phyloP scores from a whole-genome alignment of 306 rosid species.

The Trifolium pratense region DNA sequence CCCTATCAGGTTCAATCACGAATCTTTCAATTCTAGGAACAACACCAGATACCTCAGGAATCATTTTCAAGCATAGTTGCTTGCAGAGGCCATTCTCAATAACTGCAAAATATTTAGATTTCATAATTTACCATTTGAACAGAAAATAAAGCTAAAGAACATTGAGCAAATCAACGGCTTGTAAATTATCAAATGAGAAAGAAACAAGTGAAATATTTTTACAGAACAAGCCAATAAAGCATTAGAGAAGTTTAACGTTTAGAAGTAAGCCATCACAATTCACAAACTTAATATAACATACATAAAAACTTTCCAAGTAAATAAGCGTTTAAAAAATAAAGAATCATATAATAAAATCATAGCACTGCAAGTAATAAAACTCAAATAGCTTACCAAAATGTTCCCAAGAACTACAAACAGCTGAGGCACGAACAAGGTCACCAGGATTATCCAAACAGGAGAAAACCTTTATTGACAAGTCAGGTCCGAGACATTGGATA shows the following conservation, averaged over 20 bases:
- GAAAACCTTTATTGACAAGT: constrained; percentile 58
- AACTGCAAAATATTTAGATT: constrained; percentile 59
- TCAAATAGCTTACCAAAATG: constrained; percentile 54
- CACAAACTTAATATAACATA: not conserved
- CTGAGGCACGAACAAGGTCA: constrained; percentile 60
- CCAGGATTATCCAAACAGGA: constrained; percentile 63
- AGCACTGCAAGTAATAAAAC: constrained; percentile 20
- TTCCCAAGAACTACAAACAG: constrained; percentile 60
- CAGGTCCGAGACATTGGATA: constrained; percentile 55
- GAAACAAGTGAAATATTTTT: not conserved
- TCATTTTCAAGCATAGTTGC: constrained; percentile 61
- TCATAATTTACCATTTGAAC: constrained; percentile 25
- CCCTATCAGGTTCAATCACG: constrained; percentile 48
- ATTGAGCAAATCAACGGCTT: constrained; percentile 11
- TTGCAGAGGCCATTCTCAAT: constrained; percentile 59
- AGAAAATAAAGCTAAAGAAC: constrained; percentile 29
- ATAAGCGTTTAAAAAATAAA: constrained; percentile 3
- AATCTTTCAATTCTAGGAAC: constrained; percentile 48
- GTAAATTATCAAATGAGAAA: constrained; percentile 2
- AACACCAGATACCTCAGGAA: constrained; percentile 60
- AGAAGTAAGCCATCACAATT: constrained; percentile 19
- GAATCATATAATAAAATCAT: constrained; percentile 6
- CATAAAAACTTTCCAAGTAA: not conserved
- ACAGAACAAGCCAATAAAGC: constrained; percentile 14
- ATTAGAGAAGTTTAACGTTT: constrained; percentile 4